phyloP scores from a whole-genome alignment of 345 rosid genomes.

The Lenwebbia sp. region DNA sequence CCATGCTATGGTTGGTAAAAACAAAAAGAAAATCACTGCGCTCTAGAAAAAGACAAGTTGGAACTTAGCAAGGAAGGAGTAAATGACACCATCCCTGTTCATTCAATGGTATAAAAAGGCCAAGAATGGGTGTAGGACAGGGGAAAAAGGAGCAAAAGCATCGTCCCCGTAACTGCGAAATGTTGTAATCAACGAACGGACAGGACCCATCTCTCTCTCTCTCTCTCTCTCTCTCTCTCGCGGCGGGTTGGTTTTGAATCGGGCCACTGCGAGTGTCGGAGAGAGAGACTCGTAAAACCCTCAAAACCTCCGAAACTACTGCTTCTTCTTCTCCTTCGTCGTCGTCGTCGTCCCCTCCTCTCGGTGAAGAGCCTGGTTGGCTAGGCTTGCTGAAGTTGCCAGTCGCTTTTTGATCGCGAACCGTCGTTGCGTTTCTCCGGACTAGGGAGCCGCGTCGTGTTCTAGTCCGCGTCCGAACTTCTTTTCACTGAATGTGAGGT shows the following conservation, averaged over 20 bases:
- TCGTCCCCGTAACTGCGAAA: not conserved
- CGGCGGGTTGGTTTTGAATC: not conserved
- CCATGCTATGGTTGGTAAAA: not conserved
- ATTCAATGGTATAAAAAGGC: not conserved
- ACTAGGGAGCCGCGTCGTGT: not conserved
- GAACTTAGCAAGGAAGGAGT: not conserved
- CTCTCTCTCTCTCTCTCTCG: not conserved
- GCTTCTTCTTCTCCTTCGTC: not conserved
- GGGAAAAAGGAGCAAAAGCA: not conserved
- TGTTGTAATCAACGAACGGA: constrained; percentile 1
- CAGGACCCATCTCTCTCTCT: not conserved
- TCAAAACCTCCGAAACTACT: not conserved
- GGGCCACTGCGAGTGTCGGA: not conserved
- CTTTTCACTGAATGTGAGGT: constrained; percentile 1
- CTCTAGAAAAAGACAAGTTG: not conserved
- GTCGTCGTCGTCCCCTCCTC: not conserved
- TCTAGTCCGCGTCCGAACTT: not conserved
- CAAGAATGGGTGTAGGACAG: not conserved
- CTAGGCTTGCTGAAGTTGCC: not conserved
- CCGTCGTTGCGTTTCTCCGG: not conserved
- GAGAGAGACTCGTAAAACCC: constrained; percentile 4
- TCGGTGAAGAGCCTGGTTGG: not conserved
- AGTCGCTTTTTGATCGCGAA: not conserved
- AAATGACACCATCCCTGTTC: not conserved
- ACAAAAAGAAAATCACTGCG: not conserved